Conservation (phyloP, 225 moss, liverwort and hornwort genomes). For the Marchantia paleacea region DNA sequence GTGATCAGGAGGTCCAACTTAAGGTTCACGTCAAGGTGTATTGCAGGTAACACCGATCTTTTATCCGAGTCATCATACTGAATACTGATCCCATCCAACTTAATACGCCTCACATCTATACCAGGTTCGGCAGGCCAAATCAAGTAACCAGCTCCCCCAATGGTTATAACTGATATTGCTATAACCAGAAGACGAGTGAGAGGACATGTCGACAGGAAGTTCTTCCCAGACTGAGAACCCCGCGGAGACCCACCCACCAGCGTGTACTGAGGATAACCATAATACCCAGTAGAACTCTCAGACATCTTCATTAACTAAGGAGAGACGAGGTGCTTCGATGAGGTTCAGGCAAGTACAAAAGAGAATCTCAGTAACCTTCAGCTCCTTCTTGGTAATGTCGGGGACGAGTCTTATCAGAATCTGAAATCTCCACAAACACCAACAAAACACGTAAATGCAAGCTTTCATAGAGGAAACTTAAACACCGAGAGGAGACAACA, state of each 20-base stretch:
- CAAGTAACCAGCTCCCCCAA: conserved; percentile 40
- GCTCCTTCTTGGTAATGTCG: neutral
- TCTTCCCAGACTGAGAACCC: conserved; percentile 11
- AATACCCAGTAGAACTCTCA: conserved; percentile 6
- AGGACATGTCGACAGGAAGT: neutral
- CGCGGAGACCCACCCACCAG: conserved; percentile 20
- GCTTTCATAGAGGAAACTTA: neutral
- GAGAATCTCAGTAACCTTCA: neutral
- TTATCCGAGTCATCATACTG: conserved; percentile 36
- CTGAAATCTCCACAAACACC: neutral
- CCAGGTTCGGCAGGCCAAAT: conserved; percentile 60
- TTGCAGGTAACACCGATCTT: conserved; percentile 54
- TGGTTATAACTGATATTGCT: conserved; percentile 24
- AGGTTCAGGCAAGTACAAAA: neutral
- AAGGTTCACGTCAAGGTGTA: conserved; percentile 55
- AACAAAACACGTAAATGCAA: neutral
- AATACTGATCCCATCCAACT: conserved; percentile 53
- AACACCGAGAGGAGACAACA: neutral
- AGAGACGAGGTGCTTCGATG: neutral
- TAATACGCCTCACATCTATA: conserved; percentile 53
- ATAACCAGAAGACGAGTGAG: conserved; percentile 3
- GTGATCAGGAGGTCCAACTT: conserved; percentile 52
- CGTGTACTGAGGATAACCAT: conserved; percentile 22
- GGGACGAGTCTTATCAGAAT: neutral
- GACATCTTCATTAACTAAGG: neutral